Base-by-base conservation (phyloP, 805 yeast genomes). In the Saturnispora kantuleensis region DNA sequence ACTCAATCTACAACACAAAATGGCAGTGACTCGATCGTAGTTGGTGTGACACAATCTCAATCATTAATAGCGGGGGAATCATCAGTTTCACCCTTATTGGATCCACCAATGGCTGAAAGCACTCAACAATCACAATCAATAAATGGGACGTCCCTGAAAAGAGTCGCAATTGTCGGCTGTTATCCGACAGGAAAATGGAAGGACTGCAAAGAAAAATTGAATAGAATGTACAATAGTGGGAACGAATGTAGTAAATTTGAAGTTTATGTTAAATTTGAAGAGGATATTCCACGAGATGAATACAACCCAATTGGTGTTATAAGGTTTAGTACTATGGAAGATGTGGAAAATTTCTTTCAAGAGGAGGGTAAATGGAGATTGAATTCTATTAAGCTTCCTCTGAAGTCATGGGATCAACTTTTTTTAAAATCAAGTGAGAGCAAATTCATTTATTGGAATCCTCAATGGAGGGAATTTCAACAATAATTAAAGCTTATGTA, bases 241-340 rank as follows among this genome's bases (percentile, higher is more conserved):
- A 35, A 36, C 8, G 41, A 39, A 15, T n/a, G 46, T 3, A 36
- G 38, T 21, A 48, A 50, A 7, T 44, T 50, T 31, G 53, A 50
- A 29, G 7, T 50, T 2, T 50, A 41, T 35, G 30, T 50, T 8
- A 43, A 34, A 31, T 38, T 38, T 26, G 31, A 31, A 3, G 46
- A 44, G n/a, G 15, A 9, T 3, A 28, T 13, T 10, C 28, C 21
- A 10, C 8, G n/a, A 21, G n/a, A 10, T 3, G n/a, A 16, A 13
- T 42, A 31, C 17, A 35, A 36, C 13, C 31, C 40, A 15, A 15
- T 42, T 7, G 45, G 45, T 7, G 35, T 36, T 17, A 42, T 42
- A 5, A 43, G 38, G 30, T 43, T 43, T 15, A 21, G 16, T 11
- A 12, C 10, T 11, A 31, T 31, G 11, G 13, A 18, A 7, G 37